Conservation (phyloP, 192 early-diverging fungal species). For the Coemansia sp. region DNA sequence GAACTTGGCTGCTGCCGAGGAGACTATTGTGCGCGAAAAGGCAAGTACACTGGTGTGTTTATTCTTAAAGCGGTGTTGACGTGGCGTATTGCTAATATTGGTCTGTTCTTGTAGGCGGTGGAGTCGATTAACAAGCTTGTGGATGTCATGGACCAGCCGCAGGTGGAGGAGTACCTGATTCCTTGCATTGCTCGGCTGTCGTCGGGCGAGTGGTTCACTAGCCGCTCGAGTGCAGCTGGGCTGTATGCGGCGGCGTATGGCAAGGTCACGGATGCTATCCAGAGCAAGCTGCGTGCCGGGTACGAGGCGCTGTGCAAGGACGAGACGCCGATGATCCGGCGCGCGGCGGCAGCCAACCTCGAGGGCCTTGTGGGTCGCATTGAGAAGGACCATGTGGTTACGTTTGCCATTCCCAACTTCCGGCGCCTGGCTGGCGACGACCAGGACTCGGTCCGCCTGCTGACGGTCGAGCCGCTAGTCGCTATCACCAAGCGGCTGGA, state of each 20-base stretch:
- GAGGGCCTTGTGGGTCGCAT: slow-evolving; percentile 35
- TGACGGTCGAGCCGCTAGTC: slow-evolving; percentile 90
- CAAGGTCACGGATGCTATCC: slow-evolving; percentile 65
- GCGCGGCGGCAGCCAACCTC: slow-evolving; percentile 78
- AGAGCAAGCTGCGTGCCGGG: slow-evolving; percentile 82
- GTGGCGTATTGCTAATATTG: background rate
- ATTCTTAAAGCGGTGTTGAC: too few species aligned
- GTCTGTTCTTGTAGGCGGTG: slow-evolving; percentile 71
- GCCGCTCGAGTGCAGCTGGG: slow-evolving; percentile 88
- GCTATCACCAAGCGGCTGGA: slow-evolving; percentile 80
- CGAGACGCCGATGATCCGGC: slow-evolving; percentile 97
- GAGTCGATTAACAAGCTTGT: slow-evolving; percentile 88
- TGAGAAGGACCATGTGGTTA: slow-evolving; percentile 65
- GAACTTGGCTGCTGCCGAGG: slow-evolving; percentile 95
- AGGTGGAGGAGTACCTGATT: slow-evolving; percentile 87
- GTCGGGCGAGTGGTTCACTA: slow-evolving; percentile 98
- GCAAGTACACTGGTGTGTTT: slow-evolving; percentile 43
- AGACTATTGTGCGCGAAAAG: slow-evolving; percentile 97
- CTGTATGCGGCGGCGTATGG: slow-evolving; percentile 86
- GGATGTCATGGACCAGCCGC: slow-evolving; percentile 65
- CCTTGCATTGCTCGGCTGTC: slow-evolving; percentile 90
- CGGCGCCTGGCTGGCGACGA: slow-evolving; percentile 77
- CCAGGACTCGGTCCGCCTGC: slow-evolving; percentile 96
- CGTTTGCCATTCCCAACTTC: slow-evolving; percentile 86
- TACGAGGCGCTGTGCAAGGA: slow-evolving; percentile 85